These are phyloP conservation scores for Cytospora chrysosperma DNA, from an alignment of 2,329 filamentous ascomycete species.

Conservation along the genomic window DNA sequence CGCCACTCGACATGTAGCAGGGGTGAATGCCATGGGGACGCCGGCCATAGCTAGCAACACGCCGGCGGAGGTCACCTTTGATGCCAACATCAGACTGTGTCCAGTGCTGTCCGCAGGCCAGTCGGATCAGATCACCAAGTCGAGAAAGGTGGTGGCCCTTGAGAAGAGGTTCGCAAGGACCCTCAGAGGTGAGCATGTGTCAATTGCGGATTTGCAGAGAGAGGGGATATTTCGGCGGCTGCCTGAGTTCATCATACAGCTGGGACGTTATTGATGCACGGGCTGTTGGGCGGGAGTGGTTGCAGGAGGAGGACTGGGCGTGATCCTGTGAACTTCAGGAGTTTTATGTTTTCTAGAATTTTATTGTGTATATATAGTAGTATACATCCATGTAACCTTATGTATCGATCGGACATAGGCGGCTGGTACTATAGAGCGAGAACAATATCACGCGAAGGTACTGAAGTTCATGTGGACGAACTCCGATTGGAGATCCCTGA, in stretches of 20 bases:
- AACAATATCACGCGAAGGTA: too few species aligned
- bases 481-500: too few species aligned
- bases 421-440: too few species aligned
- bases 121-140: background rate
- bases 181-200: background rate
- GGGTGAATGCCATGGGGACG: background rate
- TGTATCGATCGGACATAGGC: too few species aligned
- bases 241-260: background rate
- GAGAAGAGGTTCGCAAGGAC: background rate
- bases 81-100: background rate
- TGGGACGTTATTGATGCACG: background rate
- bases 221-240: background rate
- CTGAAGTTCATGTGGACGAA: too few species aligned
- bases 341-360: too few species aligned
- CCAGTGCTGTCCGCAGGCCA: background rate
- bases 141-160: background rate
- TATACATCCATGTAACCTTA: too few species aligned
- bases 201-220: background rate
- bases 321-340: too few species aligned
- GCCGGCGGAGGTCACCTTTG: background rate
- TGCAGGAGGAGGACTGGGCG: background rate
- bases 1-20: background rate
- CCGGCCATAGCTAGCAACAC: background rate
- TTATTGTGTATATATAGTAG: too few species aligned
- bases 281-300: background rate